These are phyloP conservation scores for Trichocomaceae sp. DNA, from an alignment of 2,329 filamentous ascomycete genomes.

Conservation along the genomic window DNA sequence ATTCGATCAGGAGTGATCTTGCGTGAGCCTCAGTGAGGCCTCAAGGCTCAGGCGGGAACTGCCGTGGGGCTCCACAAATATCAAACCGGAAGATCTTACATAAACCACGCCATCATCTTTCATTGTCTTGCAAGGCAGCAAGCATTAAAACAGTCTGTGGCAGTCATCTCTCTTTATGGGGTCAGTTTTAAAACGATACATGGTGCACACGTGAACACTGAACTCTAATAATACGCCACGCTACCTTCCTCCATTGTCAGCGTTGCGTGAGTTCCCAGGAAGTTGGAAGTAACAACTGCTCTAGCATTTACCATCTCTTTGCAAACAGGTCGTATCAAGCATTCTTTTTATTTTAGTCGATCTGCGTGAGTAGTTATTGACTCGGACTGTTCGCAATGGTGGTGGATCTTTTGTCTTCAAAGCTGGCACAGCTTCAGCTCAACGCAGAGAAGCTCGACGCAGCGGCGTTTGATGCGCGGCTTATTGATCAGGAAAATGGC, in stretches of 20 bases:
- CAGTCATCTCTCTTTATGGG: background rate
- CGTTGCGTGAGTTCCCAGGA: background rate
- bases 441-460: conserved; percentile 20
- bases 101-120: background rate
- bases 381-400: conserved; percentile 14
- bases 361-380: background rate
- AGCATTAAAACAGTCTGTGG: background rate
- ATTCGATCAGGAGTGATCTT: background rate
- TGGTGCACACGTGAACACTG: no score
- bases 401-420: conserved; percentile 23
- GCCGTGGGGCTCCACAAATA: conserved; percentile 10
- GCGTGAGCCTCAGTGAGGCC: no score
- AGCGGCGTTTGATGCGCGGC: conserved; percentile 23
- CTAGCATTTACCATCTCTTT: background rate
- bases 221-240: background rate
- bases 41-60: no score
- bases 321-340: background rate
- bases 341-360: background rate
- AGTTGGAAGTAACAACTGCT: background rate
- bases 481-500: conserved; percentile 26
- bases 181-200: no score
- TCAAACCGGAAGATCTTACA: background rate
- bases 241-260: background rate
- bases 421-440: conserved; percentile 25
- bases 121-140: background rate